Evolutionary conservation across 306 rosid species (phyloP).

Genomic region (Argentina anserina): DNA sequence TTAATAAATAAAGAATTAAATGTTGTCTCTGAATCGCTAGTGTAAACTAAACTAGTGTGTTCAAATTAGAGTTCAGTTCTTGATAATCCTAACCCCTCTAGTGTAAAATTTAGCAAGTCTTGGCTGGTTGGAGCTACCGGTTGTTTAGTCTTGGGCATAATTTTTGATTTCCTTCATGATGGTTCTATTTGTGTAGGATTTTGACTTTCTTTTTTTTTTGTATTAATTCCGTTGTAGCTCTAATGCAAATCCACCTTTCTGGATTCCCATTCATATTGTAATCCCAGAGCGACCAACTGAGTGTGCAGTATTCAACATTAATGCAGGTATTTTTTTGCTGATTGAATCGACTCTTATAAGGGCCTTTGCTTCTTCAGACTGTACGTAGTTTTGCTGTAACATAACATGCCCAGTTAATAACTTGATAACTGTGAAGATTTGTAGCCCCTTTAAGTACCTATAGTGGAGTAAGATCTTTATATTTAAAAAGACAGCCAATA

Average conservation of each 20-base stretch:
- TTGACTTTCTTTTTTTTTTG: slow-evolving; percentile 7
- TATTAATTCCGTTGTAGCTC: slow-evolving; percentile 45
- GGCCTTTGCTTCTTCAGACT: slow-evolving; percentile 9
- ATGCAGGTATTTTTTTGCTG: slow-evolving; percentile 63
- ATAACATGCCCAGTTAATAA: neutral
- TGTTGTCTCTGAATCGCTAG: neutral
- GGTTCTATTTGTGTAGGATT: neutral
- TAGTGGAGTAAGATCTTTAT: neutral
- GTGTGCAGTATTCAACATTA: slow-evolving; percentile 77
- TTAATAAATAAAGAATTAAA: neutral
- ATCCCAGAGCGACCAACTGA: slow-evolving; percentile 97
- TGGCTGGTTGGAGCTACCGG: neutral
- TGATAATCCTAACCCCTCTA: neutral
- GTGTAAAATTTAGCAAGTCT: neutral
- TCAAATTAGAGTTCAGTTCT: neutral
- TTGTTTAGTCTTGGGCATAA: neutral
- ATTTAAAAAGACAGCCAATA: neutral
- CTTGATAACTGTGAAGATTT: neutral
- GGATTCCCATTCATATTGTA: slow-evolving; percentile 92
- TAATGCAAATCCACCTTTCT: slow-evolving; percentile 73
- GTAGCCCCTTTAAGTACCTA: neutral
- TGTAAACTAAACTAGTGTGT: neutral
- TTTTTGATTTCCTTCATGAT: neutral
- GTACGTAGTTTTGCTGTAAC: neutral
- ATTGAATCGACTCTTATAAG: slow-evolving; percentile 20